Evolutionary conservation across 2,329 filamentous ascomycete species (phyloP), one percentile per base, ranked within the genome.

Genomic region (Clarireedia paspali): DNA sequence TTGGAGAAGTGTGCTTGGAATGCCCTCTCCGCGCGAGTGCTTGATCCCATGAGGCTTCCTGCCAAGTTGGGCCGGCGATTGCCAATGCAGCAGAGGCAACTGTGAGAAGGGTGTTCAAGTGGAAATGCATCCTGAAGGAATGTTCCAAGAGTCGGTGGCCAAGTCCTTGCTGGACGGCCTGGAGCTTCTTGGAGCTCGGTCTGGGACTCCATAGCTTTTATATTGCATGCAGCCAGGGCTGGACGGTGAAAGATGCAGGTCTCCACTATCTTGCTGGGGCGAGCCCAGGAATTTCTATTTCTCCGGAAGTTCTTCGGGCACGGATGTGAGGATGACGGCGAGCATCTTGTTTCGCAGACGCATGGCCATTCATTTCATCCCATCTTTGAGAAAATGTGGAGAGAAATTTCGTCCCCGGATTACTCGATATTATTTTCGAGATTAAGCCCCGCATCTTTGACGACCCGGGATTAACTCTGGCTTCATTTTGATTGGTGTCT

Each of bases 91-190:
- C 63, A 26, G 63, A 62, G 10, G 60, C 59, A 40, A 64, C 17
- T 12, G 60, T 53, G 39, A 68, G 57, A 17, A 63, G 2, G 9
- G 59, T 51, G 26, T 53, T 54, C 40, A 64, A 47, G 27, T 64
- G 64, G 40, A 67, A 61, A 38, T 62, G 58, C 66, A 68, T 68
- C 40, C 57, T 64, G 60, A 50, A n/a, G 10, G 17, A n/a, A 10
- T 17, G 12, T 40, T 20, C 9, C 20, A 47, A 47, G 34, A 24
- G 12, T 39, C 17, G 46, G 23, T 34, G 12, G 4, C 12, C 15
- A 42, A 52, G 20, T n/a, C 20, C 12, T 45, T 47, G 40, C 46
- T 15, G 9, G 20, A 36, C 12, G 40, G 34, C 17, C 42, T 42
- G 26, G 17, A 6, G 20, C 5, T 24, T 53, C 44, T 30, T 4